phyloP scores from a whole-genome alignment of 2,329 filamentous ascomycete genomes.

The Penicillium sp. region DNA sequence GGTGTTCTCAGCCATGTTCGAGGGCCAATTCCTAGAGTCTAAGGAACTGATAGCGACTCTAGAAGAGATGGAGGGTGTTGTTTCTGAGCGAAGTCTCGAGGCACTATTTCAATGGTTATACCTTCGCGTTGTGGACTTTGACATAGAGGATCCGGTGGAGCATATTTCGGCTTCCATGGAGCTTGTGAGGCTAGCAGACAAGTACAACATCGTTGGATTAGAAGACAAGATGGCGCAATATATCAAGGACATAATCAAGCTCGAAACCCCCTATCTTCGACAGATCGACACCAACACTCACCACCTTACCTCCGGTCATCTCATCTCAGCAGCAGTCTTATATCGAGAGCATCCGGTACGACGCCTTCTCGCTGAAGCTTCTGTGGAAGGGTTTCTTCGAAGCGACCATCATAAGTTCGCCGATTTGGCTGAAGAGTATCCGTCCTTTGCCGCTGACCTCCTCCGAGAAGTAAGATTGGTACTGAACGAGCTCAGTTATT shows the following conservation, averaged over 20 bases:
- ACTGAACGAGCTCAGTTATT: not conserved
- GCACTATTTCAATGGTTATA: conserved; percentile 19
- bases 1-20: conserved; percentile 17
- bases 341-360: conserved; percentile 6
- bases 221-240: conserved; percentile 1
- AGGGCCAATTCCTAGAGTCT: conserved; percentile 8
- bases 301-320: not conserved
- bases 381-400: not conserved
- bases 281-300: not conserved
- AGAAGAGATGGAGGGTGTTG: conserved; percentile 7
- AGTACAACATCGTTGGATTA: conserved; percentile 1
- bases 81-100: conserved; percentile 12
- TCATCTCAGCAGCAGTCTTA: conserved; percentile 5
- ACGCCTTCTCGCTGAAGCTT: conserved; percentile 2
- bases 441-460: conserved; percentile 6
- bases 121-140: conserved; percentile 1
- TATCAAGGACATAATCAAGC: not conserved
- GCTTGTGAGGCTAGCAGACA: conserved; percentile 14
- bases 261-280: too few species aligned
- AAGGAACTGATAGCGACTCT: conserved; percentile 7
- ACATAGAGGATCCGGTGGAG: not conserved
- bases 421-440: not conserved
- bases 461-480: not conserved
- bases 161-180: conserved; percentile 13
- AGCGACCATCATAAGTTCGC: too few species aligned